Percentiles rank a stretch among this genome's conserved stretches.
Conservation (phyloP, 2,329 filamentous ascomycete species). For the Ceratocystis albifundus region DNA sequence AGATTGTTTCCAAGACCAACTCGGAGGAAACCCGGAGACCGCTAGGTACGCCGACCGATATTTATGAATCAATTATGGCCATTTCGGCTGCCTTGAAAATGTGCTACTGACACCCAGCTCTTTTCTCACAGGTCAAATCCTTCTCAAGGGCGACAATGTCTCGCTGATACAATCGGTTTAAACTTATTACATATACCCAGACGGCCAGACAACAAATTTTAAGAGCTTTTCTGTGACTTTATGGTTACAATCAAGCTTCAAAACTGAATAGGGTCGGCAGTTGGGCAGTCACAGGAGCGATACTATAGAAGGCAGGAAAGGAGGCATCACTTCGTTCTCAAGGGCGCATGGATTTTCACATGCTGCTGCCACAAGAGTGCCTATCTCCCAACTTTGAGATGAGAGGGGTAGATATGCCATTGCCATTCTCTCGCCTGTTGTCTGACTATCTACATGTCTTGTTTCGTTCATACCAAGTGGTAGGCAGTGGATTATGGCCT, state of each 20-base stretch:
- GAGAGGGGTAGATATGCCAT: background rate
- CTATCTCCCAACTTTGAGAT: background rate
- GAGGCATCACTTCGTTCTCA: background rate
- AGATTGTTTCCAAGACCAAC: conserved; percentile 68
- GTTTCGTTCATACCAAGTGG: conserved; percentile 1
- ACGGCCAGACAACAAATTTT: conserved; percentile 1
- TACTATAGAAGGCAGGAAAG: background rate
- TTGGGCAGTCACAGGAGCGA: background rate
- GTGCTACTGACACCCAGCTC: conserved; percentile 26
- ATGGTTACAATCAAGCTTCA: background rate
- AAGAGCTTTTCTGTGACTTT: background rate
- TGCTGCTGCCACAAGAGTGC: background rate
- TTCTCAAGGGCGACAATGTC: conserved; percentile 81
- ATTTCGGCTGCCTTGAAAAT: background rate
- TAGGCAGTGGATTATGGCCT: background rate
- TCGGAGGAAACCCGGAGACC: conserved; percentile 63
- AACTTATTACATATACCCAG: conserved; percentile 2
- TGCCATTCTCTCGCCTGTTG: background rate
- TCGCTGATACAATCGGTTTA: conserved; percentile 54
- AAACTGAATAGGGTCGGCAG: background rate
- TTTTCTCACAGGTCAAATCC: conserved; percentile 57
- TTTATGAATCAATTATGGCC: background rate
- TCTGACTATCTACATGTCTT: background rate
- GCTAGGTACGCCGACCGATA: conserved; percentile 48
- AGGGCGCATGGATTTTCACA: background rate